Base-by-base conservation (phyloP, 176 grass and related monocot genomes). In the Zizania latifolia region DNA sequence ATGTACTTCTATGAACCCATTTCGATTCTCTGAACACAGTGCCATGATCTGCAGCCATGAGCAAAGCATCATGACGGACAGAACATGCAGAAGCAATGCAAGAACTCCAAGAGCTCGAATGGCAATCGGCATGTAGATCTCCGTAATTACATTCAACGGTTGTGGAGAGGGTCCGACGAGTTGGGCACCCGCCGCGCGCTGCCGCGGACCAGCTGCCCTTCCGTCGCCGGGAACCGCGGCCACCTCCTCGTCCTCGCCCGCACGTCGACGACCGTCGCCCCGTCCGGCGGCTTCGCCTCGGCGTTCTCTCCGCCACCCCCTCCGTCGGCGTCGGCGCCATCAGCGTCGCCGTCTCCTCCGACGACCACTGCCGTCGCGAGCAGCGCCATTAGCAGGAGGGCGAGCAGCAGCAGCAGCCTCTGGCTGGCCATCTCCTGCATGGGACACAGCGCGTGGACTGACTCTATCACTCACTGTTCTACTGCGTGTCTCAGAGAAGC, bases 121-220 rank as follows among this genome's bases (percentile, higher is more conserved):
- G 60, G 23, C 10, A 4, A 53, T 11, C 8, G 45, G 6, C 62
- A 31, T n/a, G n/a, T 3, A 8, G 5, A 23, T 3, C 4, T 11
- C 37, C 12, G 17, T 8, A 2, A 3, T 3, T 0, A 15, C 53
- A 38, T 87, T 87, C 90, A 90, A 28, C 93, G 93, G 51, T 97
- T 93, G 85, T 97, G 93, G 27, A 93, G 90, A 35, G 93, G 93
- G 68, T 93, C 93, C 3, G 93, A 93, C 61, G 85, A 78, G 76
- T 93, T 92, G 61, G 93, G 93, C 50, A 93, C 93, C 61, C 81
- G 60, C 58, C 87, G 80, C 71, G 88, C 87, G 78, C 87, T 97
- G 82, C 85, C 40, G 17, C 82, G 28, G 78, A 93, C 62, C 35
- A 90, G 65, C 48, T 53, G 48, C 51, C 59, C 90, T 5, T 84